A percentile compares a stretch with the other conserved stretches of the same genome.
Conservation (phyloP, 768 basidiomycete genomes). For the Rhizopogon vesiculosus region DNA sequence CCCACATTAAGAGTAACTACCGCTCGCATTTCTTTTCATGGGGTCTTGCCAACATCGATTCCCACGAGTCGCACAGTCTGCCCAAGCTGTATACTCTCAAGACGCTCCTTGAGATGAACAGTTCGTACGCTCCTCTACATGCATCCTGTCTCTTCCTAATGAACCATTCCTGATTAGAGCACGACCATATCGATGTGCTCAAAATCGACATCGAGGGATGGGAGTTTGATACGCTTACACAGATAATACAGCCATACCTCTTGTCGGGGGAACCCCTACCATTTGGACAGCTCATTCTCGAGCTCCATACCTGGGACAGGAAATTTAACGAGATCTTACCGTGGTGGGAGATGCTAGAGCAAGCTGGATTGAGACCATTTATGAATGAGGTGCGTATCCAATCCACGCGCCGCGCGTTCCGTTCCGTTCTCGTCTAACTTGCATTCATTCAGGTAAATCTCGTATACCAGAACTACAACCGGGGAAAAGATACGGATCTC, state of each 20-base stretch:
- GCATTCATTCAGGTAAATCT: conserved; percentile 41
- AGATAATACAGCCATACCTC: conserved; percentile 34
- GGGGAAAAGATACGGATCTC: conserved; percentile 38
- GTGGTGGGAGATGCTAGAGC: conserved; percentile 46
- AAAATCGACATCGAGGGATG: conserved; percentile 47
- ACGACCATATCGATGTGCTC: conserved; percentile 35
- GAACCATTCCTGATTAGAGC: conserved; percentile 15
- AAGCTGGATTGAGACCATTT: conserved; percentile 42
- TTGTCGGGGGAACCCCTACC: conserved; percentile 34
- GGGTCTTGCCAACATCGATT: conserved; percentile 35
- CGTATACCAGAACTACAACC: conserved; percentile 56
- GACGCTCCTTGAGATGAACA: conserved; percentile 39
- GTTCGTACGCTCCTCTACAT: conserved; percentile 13
- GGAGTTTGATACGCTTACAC: conserved; percentile 39
- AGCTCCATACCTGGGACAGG: conserved; percentile 37
- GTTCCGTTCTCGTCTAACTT: conserved; percentile 1
- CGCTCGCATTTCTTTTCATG: conserved; percentile 41
- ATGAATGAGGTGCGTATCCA: conserved; percentile 33
- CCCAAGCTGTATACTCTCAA: conserved; percentile 42
- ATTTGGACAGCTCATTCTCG: conserved; percentile 44
- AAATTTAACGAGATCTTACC: conserved; percentile 31
- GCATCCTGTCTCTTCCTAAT: neutral
- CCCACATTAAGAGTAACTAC: conserved; percentile 25
- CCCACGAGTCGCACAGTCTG: conserved; percentile 25
- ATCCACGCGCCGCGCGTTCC: neutral